Evolutionary conservation across 352 stramenopile genomes (phyloP).

Genomic region (Globisporangium iwayamae): DNA sequence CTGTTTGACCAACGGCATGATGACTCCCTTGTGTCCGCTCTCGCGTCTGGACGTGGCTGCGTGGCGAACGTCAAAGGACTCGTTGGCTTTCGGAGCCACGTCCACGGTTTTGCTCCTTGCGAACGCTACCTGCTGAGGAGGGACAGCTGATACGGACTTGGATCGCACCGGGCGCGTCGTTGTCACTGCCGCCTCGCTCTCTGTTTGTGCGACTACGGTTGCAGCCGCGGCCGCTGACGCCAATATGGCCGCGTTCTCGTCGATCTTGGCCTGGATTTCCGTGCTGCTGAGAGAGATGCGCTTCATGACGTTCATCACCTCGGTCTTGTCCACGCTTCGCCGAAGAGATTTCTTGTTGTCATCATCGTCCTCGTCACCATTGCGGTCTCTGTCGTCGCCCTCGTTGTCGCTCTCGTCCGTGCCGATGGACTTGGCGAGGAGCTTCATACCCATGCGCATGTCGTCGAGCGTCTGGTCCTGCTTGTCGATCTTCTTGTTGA

Average conservation of each 20-base stretch:
- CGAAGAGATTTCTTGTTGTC: not conserved
- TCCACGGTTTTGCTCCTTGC: constrained; percentile 8
- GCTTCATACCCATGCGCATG: constrained; percentile 48
- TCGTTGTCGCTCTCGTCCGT: constrained; percentile 62
- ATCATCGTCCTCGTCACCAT: not conserved
- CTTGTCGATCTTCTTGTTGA: constrained; percentile 46
- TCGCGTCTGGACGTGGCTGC: not conserved
- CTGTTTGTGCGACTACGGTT: not conserved
- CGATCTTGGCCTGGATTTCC: constrained; percentile 17
- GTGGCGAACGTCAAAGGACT: not conserved
- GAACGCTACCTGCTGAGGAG: not conserved
- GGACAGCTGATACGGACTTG: not conserved
- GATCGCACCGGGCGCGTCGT: not conserved
- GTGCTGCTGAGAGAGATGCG: constrained; percentile 12
- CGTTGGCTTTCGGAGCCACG: not conserved
- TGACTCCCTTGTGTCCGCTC: not conserved
- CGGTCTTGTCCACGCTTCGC: not conserved
- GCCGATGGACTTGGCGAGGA: constrained; percentile 62
- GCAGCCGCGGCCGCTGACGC: not conserved
- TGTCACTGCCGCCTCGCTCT: not conserved
- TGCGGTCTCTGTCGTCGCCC: constrained; percentile 18
- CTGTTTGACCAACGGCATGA: not conserved
- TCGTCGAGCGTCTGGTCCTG: constrained; percentile 63
- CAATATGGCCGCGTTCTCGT: constrained; percentile 6
- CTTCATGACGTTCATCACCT: constrained; percentile 15